A percentile compares a stretch with the other conserved stretches of the same genome.
phyloP scores from a whole-genome alignment of 345 rosid species.

The Murraya koenigii region DNA sequence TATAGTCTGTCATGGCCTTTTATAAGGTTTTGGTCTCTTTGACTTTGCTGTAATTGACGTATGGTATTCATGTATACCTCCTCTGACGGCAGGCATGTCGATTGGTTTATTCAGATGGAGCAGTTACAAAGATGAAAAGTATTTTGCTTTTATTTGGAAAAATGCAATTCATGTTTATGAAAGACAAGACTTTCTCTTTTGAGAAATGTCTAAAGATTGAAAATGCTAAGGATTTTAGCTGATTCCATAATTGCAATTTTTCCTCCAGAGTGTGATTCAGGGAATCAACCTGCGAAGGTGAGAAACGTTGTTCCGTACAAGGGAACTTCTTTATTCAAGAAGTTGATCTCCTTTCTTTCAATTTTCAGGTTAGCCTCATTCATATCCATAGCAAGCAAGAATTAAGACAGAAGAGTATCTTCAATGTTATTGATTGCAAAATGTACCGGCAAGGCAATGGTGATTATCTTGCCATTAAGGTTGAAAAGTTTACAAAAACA shows the following conservation, averaged over 20 bases:
- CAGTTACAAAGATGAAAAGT: constrained; percentile 35
- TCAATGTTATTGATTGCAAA: constrained; percentile 36
- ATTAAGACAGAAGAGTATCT: constrained; percentile 36
- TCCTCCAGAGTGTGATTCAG: constrained; percentile 34
- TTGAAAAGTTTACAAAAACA: constrained; percentile 30
- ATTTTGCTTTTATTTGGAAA: constrained; percentile 34
- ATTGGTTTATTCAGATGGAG: constrained; percentile 28
- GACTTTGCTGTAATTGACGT: not conserved
- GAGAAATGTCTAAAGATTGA: constrained; percentile 36
- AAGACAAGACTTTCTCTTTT: constrained; percentile 25
- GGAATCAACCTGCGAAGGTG: constrained; percentile 38
- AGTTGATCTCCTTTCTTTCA: not conserved
- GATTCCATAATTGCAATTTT: constrained; percentile 32
- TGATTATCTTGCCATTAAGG: constrained; percentile 35
- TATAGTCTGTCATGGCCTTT: not conserved
- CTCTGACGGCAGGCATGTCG: not conserved
- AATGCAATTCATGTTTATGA: constrained; percentile 36
- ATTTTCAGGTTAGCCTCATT: constrained; percentile 27
- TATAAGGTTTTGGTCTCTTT: not conserved
- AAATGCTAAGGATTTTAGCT: constrained; percentile 30
- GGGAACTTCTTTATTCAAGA: not conserved
- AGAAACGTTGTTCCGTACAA: not conserved
- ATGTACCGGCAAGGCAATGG: constrained; percentile 40
- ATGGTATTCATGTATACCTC: not conserved
- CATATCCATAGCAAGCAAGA: constrained; percentile 34